These are phyloP conservation scores for Wallemia mellicola DNA, from an alignment of 1,284 basidiomycete species.

Conservation along the genomic window DNA sequence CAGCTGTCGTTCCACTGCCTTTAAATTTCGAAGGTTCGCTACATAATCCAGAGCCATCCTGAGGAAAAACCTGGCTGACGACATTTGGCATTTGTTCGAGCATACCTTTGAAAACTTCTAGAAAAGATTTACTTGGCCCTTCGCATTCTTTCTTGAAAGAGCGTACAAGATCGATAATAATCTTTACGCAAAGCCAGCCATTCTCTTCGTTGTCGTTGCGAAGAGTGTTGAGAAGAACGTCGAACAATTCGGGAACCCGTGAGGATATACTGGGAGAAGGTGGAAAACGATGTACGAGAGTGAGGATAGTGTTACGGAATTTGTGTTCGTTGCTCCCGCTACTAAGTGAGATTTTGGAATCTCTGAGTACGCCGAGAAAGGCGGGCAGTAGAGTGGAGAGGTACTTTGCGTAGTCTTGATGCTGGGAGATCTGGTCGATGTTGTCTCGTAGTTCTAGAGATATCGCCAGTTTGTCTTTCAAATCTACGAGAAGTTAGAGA, in stretches of 20 bases:
- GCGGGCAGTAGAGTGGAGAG: constrained; percentile 32
- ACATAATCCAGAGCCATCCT: constrained; percentile 7
- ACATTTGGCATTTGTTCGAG: constrained; percentile 46
- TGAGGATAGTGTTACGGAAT: constrained; percentile 54
- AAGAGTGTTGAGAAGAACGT: constrained; percentile 42
- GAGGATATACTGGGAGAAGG: constrained; percentile 41
- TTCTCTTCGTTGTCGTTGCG: constrained; percentile 91
- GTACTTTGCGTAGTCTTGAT: constrained; percentile 42
- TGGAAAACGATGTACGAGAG: constrained; percentile 67
- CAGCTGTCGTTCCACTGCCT: too few relatives aligned
- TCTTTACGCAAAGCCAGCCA: constrained; percentile 68
- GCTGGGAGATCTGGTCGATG: constrained; percentile 43
- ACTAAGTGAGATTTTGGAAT: constrained; percentile 40
- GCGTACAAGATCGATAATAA: constrained; percentile 52
- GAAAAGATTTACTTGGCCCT: constrained; percentile 47
- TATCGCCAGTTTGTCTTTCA: constrained; percentile 24
- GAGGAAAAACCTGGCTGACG: constrained; percentile 40
- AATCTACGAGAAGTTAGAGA: constrained; percentile 4
- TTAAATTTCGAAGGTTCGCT: constrained; percentile 4
- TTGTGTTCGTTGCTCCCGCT: background rate
- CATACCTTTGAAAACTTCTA: constrained; percentile 39
- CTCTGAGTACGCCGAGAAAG: constrained; percentile 43
- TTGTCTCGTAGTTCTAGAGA: constrained; percentile 61
- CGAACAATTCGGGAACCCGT: constrained; percentile 21
- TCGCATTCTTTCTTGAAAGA: constrained; percentile 41